Evolutionary conservation across 1,284 basidiomycete species (phyloP).

Genomic region (Ganoderma lucidum): DNA sequence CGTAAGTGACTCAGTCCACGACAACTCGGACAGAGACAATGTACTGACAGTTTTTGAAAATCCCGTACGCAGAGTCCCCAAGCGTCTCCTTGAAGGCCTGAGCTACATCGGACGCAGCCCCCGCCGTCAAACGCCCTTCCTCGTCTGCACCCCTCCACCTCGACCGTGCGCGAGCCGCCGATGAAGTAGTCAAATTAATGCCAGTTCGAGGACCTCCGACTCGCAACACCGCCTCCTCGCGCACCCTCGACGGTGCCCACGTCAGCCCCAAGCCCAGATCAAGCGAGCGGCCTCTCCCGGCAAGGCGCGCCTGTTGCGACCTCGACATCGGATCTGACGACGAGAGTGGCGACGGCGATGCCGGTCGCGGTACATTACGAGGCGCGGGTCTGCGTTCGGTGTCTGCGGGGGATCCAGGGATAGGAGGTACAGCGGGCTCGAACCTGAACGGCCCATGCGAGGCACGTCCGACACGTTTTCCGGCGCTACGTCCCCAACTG

Average conservation of each 20-base stretch:
- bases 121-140: conserved; percentile 46
- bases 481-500: conserved; percentile 40
- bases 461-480: conserved; percentile 37
- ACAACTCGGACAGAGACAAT: conserved; percentile 20
- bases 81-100: conserved; percentile 67
- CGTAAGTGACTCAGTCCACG: conserved; percentile 18
- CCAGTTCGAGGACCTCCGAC: conserved; percentile 34
- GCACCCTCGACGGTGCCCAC: conserved; percentile 73
- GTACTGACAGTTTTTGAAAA: conserved; percentile 74
- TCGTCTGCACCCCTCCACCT: conserved; percentile 44
- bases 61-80: conserved; percentile 65
- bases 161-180: conserved; percentile 38
- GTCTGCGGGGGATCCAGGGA: conserved; percentile 46
- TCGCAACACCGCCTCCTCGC: conserved; percentile 67
- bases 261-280: conserved; percentile 68
- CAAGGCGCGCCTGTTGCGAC: conserved; percentile 44
- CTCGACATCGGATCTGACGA: conserved; percentile 43
- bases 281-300: conserved; percentile 67
- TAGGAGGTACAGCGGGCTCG: conserved; percentile 50
- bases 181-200: conserved; percentile 28
- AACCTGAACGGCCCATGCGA: conserved; percentile 50
- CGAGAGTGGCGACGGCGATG: conserved; percentile 22
- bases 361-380: conserved; percentile 16
- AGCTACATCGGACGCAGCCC: conserved; percentile 58
- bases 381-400: conserved; percentile 33